phyloP scores from a whole-genome alignment of 257 asterid genomes.

The Plantago ovata region DNA sequence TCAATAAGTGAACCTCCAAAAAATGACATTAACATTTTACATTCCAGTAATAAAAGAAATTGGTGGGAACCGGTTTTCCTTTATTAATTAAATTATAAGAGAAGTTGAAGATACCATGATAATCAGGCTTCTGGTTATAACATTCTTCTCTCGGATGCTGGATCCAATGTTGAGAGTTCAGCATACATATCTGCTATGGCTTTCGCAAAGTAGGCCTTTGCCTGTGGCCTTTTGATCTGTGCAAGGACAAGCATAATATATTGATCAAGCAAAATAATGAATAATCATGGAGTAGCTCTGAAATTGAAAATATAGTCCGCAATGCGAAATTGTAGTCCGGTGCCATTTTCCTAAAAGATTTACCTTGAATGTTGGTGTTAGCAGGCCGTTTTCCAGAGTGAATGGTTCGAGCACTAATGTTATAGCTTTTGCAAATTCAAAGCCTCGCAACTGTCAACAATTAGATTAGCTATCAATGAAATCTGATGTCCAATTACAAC shows the following conservation, averaged over 20 bases:
- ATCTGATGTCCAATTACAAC: background rate
- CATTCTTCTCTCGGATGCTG: slow-evolving; percentile 31
- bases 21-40: background rate
- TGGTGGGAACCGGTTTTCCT: background rate
- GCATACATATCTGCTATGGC: slow-evolving; percentile 58
- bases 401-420: slow-evolving; percentile 66
- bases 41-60: too few species aligned
- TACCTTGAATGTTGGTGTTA: slow-evolving; percentile 83
- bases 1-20: too few species aligned
- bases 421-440: slow-evolving; percentile 66
- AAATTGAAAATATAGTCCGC: background rate
- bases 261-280: background rate
- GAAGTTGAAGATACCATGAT: background rate
- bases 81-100: background rate
- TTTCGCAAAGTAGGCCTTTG: slow-evolving; percentile 56
- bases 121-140: slow-evolving; percentile 6
- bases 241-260: slow-evolving; percentile 16
- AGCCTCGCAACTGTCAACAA: slow-evolving; percentile 62
- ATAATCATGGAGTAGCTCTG: background rate
- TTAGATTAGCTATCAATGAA: too few species aligned
- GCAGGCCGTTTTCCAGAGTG: slow-evolving; percentile 58
- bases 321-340: background rate
- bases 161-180: slow-evolving; percentile 44
- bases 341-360: background rate
- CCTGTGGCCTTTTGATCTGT: slow-evolving; percentile 71